Base-by-base conservation (phyloP, 495 filamentous ascomycete species). In the Pyrenula massariospora region DNA sequence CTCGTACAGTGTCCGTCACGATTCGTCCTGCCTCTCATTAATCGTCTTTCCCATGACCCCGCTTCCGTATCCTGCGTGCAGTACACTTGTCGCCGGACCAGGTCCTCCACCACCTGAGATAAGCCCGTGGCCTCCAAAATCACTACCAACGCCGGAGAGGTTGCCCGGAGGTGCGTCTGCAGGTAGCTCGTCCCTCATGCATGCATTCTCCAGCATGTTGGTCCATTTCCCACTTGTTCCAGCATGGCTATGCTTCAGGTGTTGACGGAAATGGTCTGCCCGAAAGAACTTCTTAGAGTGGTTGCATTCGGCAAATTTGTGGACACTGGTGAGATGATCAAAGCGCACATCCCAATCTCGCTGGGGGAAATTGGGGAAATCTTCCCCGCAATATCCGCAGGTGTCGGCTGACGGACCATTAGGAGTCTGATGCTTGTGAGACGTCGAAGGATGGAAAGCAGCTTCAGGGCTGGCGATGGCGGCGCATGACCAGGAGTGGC, bases 221-320 rank as follows among this genome's bases (percentile, higher is more conserved):
- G 93, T 98, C 93, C 94, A 97, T 67, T 97, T 97, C 22, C 93
- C 93, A 70, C 91, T 96, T 1, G 90, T 92, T 12, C 93, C 94
- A 5, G 87, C 89, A 70, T 98, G 93, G 66, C 92, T 96, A 63
- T 98, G 93, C 75, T 98, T 98, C 54, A 98, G 75, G 72, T 98
- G 93, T 69, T 98, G 93, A 42, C 93, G 84, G 77, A 98, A 98
- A 66, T 98, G 93, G 67, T 98, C 93, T 19, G 93, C 93, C 2
- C 93, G 84, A 72, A 87, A 98, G 69, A 98, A 98, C 68, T 97
- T 97, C 77, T 98, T 98, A 59, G 86, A 86, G 60, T 94, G 88
- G 67, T 98, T 98, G 79, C 93, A 98, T 70, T 97, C 94, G 58
- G 91, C 87, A 64, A 93, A 98, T 65, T 98, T 98, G 71, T 98